Base-by-base conservation (phyloP, 331 rosid genomes). In the Rhamnella rubrinervis region DNA sequence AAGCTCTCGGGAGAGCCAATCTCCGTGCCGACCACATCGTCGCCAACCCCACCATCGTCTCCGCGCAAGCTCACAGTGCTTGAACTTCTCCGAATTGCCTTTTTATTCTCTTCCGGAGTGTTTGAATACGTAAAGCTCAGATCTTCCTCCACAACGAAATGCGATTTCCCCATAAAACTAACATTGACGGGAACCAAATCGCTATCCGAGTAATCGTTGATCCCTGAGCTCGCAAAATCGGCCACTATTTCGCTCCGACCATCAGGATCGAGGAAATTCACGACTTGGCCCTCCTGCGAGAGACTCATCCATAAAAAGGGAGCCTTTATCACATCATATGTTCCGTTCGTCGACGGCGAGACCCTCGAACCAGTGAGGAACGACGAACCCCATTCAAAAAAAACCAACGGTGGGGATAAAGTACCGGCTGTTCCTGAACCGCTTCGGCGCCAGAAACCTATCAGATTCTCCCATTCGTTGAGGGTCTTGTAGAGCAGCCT, bases 391-490 rank as follows among this genome's bases (percentile, higher is more conserved):
- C 99, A 95, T 74, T 95, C 92, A 81, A 95, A 89, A 82, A 89
- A 83, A 4, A 91, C 67, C 85, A 95, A 67, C 23, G 86, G 84
- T 5, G 96, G 89, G 1, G 92, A 84, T 19, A 70, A 62, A 11
- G 60, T 41, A 0, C 60, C 72, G 20, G 71, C 58, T 26, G 73
- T 80, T 0, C 80, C 82, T 0, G 67, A 5, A 0, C 96, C 97
- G 64, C 93, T 87, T 9, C 95, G 89, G 74, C 97, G 93, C 99
- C 97, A 95, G 77, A 95, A 91, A 6, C 97, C 97, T 10, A 95
- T 85, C 25, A 91, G 72, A 55, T 87, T 86, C 68, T 95, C 96
- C 93, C 86, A 91, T 18, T 76, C 80, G 67, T 67, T 70, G 37
- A 95, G 93, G 14, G 92, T 86, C 19, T 60, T 70, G 74, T 87